Evolutionary conservation across 345 rosid genomes (phyloP).

Genomic region (Reutealis trisperma): DNA sequence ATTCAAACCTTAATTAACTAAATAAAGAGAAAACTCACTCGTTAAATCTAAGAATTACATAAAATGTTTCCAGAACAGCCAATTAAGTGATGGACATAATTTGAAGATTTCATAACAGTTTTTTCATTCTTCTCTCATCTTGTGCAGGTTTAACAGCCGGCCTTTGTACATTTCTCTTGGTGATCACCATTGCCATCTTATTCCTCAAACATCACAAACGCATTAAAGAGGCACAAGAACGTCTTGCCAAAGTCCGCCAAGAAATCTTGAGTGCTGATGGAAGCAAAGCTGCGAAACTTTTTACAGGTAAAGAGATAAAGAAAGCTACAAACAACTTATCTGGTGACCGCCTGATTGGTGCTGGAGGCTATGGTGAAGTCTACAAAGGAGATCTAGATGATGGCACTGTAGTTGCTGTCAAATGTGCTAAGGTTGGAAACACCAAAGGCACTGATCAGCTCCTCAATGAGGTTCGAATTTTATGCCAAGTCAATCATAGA

Average conservation of each 20-base stretch:
- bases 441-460: slow-evolving; percentile 51
- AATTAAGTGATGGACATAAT: too few relatives aligned
- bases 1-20: too few relatives aligned
- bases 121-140: too few relatives aligned
- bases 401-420: slow-evolving; percentile 50
- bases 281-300: slow-evolving; percentile 39
- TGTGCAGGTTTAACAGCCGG: slow-evolving; percentile 36
- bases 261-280: slow-evolving; percentile 41
- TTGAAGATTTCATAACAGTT: too few relatives aligned
- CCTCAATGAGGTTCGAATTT: slow-evolving; percentile 55
- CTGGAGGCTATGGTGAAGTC: slow-evolving; percentile 60
- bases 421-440: slow-evolving; percentile 56
- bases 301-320: slow-evolving; percentile 40
- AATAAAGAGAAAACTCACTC: too few relatives aligned
- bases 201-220: slow-evolving; percentile 37
- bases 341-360: slow-evolving; percentile 40
- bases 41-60: too few relatives aligned
- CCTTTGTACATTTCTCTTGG: slow-evolving; percentile 1
- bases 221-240: slow-evolving; percentile 32
- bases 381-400: slow-evolving; percentile 45
- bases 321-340: slow-evolving; percentile 51
- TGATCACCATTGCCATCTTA: slow-evolving; percentile 14
- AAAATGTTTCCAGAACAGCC: too few relatives aligned
- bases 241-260: slow-evolving; percentile 35
- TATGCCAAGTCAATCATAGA: slow-evolving; percentile 55